phyloP scores from a whole-genome alignment of 306 rosid species.

The Abrus pulchellus region DNA sequence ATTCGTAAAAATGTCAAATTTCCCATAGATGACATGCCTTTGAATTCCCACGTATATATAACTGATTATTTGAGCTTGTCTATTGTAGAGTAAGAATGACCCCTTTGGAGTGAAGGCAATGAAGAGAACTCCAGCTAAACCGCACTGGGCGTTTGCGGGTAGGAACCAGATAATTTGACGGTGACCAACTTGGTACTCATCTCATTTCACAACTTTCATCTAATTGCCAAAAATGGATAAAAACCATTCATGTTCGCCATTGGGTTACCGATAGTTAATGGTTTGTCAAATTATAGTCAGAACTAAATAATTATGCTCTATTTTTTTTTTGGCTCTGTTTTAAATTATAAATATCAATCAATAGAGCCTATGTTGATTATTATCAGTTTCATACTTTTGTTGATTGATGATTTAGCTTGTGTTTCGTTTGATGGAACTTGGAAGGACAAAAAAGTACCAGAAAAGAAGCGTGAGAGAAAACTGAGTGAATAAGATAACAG shows the following conservation, averaged over 20 bases:
- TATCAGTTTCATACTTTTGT: slow-evolving; percentile 50
- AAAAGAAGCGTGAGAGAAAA: too few species aligned
- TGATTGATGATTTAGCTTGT: slow-evolving; percentile 32
- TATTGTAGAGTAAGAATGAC: slow-evolving; percentile 67
- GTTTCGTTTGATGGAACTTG: too few species aligned
- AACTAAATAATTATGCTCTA: slow-evolving; percentile 53
- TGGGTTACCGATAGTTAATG: slow-evolving; percentile 37
- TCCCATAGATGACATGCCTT: background rate
- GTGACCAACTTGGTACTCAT: slow-evolving; percentile 24
- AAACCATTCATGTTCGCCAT: slow-evolving; percentile 1
- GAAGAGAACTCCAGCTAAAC: slow-evolving; percentile 72
- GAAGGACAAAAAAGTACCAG: too few species aligned
- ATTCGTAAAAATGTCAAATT: background rate
- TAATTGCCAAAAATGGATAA: background rate
- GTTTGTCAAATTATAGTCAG: slow-evolving; percentile 36
- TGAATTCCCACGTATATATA: background rate
- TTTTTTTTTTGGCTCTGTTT: slow-evolving; percentile 36
- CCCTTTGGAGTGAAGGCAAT: slow-evolving; percentile 78
- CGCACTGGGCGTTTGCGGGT: slow-evolving; percentile 57
- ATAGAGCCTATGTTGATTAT: slow-evolving; percentile 12
- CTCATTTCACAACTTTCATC: background rate
- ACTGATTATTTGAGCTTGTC: slow-evolving; percentile 28
- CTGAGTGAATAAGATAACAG: too few species aligned
- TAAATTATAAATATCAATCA: slow-evolving; percentile 47
- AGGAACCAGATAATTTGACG: slow-evolving; percentile 45